Conservation (phyloP, 2,329 filamentous ascomycete genomes). For the Stagonosporopsis chrysanthemi region DNA sequence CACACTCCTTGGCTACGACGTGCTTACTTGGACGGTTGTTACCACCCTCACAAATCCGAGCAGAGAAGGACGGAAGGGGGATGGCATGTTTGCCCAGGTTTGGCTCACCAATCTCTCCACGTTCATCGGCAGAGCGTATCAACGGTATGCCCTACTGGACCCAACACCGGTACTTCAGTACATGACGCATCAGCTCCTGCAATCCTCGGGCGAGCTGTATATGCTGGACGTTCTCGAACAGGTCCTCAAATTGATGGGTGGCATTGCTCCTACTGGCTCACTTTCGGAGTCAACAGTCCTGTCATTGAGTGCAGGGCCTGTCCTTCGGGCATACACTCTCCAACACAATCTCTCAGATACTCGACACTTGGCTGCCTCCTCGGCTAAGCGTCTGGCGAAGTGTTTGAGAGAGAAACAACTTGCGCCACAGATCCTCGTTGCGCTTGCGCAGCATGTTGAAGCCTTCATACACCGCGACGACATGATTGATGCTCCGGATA, state of each 20-base stretch:
- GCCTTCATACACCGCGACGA: constrained; percentile 80
- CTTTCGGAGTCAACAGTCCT: constrained; percentile 88
- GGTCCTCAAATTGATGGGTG: constrained; percentile 90
- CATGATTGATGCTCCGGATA: constrained; percentile 81
- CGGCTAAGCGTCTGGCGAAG: constrained; percentile 80
- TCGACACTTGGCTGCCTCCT: constrained; percentile 76
- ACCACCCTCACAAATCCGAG: constrained; percentile 69
- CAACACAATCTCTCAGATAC: constrained; percentile 77
- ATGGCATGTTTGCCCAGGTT: constrained; percentile 80
- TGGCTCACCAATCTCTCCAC: constrained; percentile 90
- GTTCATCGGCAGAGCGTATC: constrained; percentile 92
- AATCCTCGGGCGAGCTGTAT: constrained; percentile 78
- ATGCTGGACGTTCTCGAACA: constrained; percentile 92
- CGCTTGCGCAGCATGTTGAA: constrained; percentile 88
- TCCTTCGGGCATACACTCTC: constrained; percentile 82
- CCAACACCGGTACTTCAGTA: constrained; percentile 87
- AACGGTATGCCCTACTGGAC: constrained; percentile 83
- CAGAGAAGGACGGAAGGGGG: constrained; percentile 66
- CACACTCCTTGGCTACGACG: constrained; percentile 89
- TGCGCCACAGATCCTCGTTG: constrained; percentile 83
- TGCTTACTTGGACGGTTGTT: constrained; percentile 90
- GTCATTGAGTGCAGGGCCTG: constrained; percentile 85
- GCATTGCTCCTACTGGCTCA: constrained; percentile 84
- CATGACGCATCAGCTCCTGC: constrained; percentile 81
- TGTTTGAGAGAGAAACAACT: constrained; percentile 80